Conservation (phyloP, 371 early-diverging fungal species). For the Funneliformis caledonium region DNA sequence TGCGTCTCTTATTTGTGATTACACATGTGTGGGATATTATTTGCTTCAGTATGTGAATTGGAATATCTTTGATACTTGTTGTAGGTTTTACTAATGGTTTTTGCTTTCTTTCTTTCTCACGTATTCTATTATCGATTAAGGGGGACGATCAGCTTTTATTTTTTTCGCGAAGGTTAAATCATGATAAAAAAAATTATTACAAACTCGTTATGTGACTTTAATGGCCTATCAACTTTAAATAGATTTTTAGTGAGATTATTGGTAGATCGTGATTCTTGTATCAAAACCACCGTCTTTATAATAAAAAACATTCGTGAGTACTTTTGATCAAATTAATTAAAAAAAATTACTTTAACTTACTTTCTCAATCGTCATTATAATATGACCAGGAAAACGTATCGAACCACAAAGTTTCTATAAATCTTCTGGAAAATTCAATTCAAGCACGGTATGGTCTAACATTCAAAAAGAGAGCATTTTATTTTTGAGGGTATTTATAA, state of each 20-base stretch:
- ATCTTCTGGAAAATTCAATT: no score
- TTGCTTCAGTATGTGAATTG: background rate
- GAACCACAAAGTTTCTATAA: no score
- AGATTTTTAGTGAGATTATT: background rate
- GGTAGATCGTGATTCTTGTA: background rate
- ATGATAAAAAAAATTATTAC: background rate
- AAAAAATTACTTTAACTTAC: no score
- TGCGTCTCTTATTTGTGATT: background rate
- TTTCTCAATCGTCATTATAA: no score
- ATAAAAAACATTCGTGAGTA: no score
- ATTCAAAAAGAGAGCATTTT: no score
- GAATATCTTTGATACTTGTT: background rate
- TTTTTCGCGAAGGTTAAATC: background rate
- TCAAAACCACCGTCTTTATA: background rate
- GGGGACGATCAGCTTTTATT: no score
- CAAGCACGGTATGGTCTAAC: no score
- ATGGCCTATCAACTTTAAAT: background rate
- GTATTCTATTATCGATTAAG: background rate
- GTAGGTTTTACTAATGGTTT: background rate
- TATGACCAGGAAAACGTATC: no score
- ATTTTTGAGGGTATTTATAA: no score
- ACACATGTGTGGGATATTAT: background rate
- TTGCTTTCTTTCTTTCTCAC: background rate
- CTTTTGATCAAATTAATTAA: no score
- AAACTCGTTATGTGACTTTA: background rate